Conservation (phyloP, 768 basidiomycete species). For the Lyophyllum shimeji region DNA sequence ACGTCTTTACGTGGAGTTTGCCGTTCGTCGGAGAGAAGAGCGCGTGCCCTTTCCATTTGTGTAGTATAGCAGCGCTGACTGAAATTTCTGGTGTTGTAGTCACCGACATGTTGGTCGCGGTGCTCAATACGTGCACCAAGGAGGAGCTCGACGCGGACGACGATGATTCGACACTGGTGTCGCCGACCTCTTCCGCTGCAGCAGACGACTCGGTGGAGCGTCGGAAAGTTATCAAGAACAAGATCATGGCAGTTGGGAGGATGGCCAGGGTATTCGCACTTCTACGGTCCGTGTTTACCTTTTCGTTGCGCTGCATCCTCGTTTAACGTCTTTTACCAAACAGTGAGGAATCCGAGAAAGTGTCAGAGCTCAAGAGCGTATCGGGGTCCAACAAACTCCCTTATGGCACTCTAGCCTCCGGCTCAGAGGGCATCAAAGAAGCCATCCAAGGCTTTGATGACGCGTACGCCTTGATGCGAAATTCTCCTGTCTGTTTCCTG, state of each 20-base stretch:
- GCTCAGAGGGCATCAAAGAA: constrained; percentile 93
- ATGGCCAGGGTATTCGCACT: constrained; percentile 97
- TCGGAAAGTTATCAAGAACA: constrained; percentile 93
- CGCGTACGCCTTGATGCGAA: constrained; percentile 64
- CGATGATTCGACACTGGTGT: constrained; percentile 45
- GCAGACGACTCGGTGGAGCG: constrained; percentile 61
- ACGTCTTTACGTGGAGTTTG: constrained; percentile 98
- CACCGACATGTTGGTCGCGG: constrained; percentile 97
- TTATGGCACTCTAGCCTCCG: constrained; percentile 80
- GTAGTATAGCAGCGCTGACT: constrained; percentile 3
- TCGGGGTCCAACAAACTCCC: constrained; percentile 77
- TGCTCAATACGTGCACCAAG: constrained; percentile 93
- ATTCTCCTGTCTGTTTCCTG: background rate
- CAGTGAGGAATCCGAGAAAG: constrained; percentile 97
- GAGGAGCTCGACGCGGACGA: constrained; percentile 92
- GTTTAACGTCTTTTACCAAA: background rate
- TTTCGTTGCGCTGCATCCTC: background rate
- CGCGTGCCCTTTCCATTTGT: constrained; percentile 32
- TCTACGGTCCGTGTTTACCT: constrained; percentile 66
- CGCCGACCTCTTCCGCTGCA: constrained; percentile 39
- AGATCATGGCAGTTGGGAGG: constrained; percentile 95
- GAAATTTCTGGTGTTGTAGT: constrained; percentile 46
- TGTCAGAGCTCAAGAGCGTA: constrained; percentile 94
- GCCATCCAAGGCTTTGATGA: constrained; percentile 93
- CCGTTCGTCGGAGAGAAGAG: constrained; percentile 99